Percentiles rank a stretch among this genome's conserved stretches.
These are phyloP conservation scores for Quercus dentata DNA, from an alignment of 306 rosid species.

Conservation along the genomic window DNA sequence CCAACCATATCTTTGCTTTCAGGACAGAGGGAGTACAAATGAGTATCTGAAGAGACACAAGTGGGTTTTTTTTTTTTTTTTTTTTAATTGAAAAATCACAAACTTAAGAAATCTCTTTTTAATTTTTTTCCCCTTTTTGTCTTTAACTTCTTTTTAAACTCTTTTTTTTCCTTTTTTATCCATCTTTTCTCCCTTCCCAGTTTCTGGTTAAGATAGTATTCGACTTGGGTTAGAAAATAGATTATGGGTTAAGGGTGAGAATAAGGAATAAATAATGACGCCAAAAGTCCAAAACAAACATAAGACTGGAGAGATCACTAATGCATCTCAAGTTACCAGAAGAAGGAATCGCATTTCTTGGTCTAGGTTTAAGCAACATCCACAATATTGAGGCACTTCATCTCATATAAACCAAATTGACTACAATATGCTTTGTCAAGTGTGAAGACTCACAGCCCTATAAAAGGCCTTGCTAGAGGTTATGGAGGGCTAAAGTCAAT, in stretches of 20 bases:
- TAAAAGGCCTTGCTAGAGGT: background rate
- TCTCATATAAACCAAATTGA: background rate
- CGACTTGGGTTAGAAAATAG: background rate
- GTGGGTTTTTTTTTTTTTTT: too few species aligned
- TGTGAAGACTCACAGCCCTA: background rate
- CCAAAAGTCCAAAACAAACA: background rate
- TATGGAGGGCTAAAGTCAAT: background rate
- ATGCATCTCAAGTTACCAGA: background rate
- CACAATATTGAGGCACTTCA: background rate
- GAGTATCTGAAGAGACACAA: too few species aligned
- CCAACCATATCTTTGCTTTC: too few species aligned
- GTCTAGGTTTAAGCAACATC: background rate
- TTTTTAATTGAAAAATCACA: too few species aligned
- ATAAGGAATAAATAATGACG: background rate
- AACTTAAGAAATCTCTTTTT: too few species aligned
- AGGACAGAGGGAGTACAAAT: too few species aligned
- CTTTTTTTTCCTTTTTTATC: background rate
- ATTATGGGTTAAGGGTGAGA: background rate
- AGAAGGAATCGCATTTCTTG: background rate
- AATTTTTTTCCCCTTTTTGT: too few species aligned
- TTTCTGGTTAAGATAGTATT: background rate
- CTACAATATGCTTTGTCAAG: background rate
- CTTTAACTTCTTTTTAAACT: too few species aligned
- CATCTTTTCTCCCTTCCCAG: background rate
- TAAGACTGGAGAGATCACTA: background rate